Percentiles rank a stretch among this genome's conserved stretches.
Conservation (phyloP, 768 basidiomycete genomes). For the Boletus sensibilis region DNA sequence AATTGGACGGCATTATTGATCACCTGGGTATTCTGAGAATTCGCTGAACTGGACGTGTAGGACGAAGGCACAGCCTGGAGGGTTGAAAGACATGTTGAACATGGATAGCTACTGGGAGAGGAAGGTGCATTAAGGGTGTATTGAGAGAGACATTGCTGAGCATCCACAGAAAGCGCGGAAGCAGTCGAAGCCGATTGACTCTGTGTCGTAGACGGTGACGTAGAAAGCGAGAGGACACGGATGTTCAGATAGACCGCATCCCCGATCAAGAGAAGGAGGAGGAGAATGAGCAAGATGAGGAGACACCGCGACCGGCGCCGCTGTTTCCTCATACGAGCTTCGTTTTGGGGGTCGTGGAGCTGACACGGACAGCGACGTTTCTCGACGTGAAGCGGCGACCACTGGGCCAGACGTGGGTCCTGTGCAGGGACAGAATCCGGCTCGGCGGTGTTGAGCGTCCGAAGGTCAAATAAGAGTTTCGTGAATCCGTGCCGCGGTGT, state of each 20-base stretch:
- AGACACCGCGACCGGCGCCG: constrained; percentile 33
- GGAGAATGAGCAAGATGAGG: constrained; percentile 35
- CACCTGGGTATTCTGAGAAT: constrained; percentile 34
- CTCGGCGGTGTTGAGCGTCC: constrained; percentile 27
- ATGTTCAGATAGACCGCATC: constrained; percentile 40
- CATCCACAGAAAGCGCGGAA: constrained; percentile 36
- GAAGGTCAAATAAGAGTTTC: constrained; percentile 37
- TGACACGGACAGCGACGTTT: constrained; percentile 32
- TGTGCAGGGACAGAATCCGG: constrained; percentile 27
- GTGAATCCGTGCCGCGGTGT: constrained; percentile 34
- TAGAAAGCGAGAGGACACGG: constrained; percentile 29
- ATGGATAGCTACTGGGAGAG: constrained; percentile 44
- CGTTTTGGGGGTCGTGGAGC: constrained; percentile 18
- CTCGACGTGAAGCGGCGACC: constrained; percentile 42
- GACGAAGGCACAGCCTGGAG: constrained; percentile 39
- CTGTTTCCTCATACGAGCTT: constrained; percentile 25
- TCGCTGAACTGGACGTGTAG: constrained; percentile 28
- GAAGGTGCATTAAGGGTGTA: constrained; percentile 45
- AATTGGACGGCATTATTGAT: constrained; percentile 44
- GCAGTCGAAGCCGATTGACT: constrained; percentile 27
- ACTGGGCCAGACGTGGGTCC: constrained; percentile 27
- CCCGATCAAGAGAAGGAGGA: constrained; percentile 45
- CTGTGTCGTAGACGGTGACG: constrained; percentile 7
- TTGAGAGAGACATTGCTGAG: constrained; percentile 46
- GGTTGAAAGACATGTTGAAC: constrained; percentile 43